Percentiles rank a stretch among this genome's conserved stretches.
Evolutionary conservation across 371 early-diverging fungal genomes (phyloP).

Genomic region (Conidiobolus coronatus): DNA sequence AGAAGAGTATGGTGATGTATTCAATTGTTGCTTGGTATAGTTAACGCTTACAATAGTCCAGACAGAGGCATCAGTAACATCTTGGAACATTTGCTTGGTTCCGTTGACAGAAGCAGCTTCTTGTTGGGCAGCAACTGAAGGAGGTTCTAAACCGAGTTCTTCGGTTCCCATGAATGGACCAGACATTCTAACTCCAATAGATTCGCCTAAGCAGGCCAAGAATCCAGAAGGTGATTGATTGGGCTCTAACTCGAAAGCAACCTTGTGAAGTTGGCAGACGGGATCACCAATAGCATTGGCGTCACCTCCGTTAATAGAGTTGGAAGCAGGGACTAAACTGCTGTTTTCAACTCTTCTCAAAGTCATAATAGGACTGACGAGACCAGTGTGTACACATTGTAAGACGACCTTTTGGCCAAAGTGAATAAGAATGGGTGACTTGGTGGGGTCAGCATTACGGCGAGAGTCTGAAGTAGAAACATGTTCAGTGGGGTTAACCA

Average conservation of each 20-base stretch:
- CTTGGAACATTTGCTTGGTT: constrained; percentile 26
- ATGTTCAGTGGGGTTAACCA: constrained; percentile 59
- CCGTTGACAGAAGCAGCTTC: constrained; percentile 11
- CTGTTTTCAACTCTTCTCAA: constrained; percentile 65
- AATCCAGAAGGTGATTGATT: no score
- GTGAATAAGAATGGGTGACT: constrained; percentile 33
- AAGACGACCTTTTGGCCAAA: constrained; percentile 64
- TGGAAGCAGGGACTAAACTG: constrained; percentile 26
- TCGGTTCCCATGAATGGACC: not conserved
- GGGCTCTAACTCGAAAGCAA: constrained; percentile 51
- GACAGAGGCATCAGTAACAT: constrained; percentile 64
- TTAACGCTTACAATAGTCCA: constrained; percentile 79
- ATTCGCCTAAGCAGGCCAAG: not conserved
- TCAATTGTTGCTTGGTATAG: constrained; percentile 16
- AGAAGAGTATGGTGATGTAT: no score
- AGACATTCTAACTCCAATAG: not conserved
- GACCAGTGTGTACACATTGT: constrained; percentile 55
- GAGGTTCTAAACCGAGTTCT: not conserved
- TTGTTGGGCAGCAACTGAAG: constrained; percentile 10
- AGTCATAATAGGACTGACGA: constrained; percentile 60
- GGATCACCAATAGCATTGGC: constrained; percentile 32
- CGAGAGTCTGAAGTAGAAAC: constrained; percentile 37
- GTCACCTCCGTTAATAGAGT: constrained; percentile 16
- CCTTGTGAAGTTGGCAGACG: constrained; percentile 76
- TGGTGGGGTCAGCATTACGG: constrained; percentile 12